phyloP scores from a whole-genome alignment of 2,329 filamentous ascomycete species.

The Alternaria arborescens region DNA sequence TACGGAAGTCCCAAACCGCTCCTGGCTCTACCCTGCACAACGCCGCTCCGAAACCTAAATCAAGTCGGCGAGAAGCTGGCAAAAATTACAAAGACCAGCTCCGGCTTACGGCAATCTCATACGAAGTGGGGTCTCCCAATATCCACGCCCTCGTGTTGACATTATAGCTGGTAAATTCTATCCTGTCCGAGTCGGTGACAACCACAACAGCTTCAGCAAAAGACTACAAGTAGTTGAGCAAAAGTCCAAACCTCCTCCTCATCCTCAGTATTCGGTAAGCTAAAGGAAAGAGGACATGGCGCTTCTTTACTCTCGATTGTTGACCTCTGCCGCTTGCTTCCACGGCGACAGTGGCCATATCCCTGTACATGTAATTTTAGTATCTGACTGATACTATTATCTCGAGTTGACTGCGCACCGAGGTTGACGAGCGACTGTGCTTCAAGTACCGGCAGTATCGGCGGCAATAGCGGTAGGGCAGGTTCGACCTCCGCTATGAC shows the following conservation, averaged over 20 bases:
- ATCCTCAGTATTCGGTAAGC: neutral
- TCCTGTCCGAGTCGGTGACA: neutral
- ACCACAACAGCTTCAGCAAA: neutral
- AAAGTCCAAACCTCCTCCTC: neutral
- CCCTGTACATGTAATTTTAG: neutral
- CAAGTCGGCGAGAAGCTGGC: neutral
- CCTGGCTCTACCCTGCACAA: neutral
- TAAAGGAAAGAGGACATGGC: neutral
- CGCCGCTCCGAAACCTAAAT: neutral
- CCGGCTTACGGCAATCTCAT: neutral
- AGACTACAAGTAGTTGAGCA: neutral
- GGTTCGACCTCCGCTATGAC: neutral
- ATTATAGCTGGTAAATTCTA: neutral
- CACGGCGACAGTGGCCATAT: neutral
- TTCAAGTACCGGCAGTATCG: neutral
- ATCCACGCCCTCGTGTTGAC: slow-evolving; percentile 1
- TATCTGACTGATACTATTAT: neutral
- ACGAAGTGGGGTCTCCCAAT: neutral
- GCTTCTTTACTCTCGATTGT: neutral
- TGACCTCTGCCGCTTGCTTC: neutral
- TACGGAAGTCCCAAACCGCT: neutral
- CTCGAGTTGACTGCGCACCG: neutral
- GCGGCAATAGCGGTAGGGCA: neutral
- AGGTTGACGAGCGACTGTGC: neutral
- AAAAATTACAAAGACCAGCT: neutral